Base-by-base conservation (phyloP, 345 rosid species). In the Acer yangbiense region DNA sequence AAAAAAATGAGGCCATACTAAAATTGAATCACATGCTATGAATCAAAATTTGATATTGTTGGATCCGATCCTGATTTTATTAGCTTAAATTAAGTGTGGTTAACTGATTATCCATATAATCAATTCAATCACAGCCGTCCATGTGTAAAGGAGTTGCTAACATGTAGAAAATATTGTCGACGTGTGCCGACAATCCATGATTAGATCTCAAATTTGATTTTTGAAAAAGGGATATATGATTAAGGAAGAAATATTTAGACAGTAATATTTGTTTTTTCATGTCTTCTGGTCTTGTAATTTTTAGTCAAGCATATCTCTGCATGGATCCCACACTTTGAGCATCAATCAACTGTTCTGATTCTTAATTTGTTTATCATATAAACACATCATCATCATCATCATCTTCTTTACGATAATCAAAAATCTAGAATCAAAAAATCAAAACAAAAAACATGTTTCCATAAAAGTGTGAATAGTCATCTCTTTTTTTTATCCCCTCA, bases 241-340 rank as follows among this genome's bases (percentile, higher is more conserved):
- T 48, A 50, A 50, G 52, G 21, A 29, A 52, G 18, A 70, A 13
- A 11, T 50, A 50, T 13, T 12, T 13, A 50, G 55, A 50, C 23
- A 58, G 25, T 58, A 17, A 58, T n/a, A 4, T 6, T 71, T 55
- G 29, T 57, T 39, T 58, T 35, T 35, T 35, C 39, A 35, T 21
- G 25, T 41, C 25, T 73, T 17, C 6, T 71, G 74, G 74, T 61
- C 67, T 72, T 65, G 71, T n/a, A 3, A 46, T 64, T 43, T 41
- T 7, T 74, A 75, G 81, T 83, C 78, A 62, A 29, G 7, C 2
- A 52, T 35, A 75, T 81, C 77, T 80, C 46, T 23, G 3, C 8
- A 73, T 80, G 83, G 81, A 77, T 72, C 65, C 78, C 74, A 60
- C 50, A n/a, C 50, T 41, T n/a, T 57, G 3, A 8, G 23, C 55